phyloP scores from a whole-genome alignment of 805 yeast species.

The Nakazawaea holstii region DNA sequence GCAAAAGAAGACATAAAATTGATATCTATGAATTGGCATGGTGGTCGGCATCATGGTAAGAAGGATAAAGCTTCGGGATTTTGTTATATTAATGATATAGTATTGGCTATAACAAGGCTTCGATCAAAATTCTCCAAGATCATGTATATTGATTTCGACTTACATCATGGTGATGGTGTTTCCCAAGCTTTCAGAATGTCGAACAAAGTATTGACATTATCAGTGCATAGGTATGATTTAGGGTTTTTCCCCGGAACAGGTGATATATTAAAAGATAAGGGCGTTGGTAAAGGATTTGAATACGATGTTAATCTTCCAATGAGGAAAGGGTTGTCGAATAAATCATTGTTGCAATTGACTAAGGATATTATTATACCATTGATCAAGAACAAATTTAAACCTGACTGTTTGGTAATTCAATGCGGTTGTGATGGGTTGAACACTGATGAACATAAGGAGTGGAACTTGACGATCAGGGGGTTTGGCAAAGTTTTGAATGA shows the following conservation, averaged over 20 bases:
- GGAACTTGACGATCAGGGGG: constrained; percentile 62
- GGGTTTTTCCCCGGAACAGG: constrained; percentile 81
- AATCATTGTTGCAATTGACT: constrained; percentile 30
- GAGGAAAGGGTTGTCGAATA: constrained; percentile 50
- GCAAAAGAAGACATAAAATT: no score
- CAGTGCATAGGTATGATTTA: constrained; percentile 56
- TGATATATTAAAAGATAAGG: constrained; percentile 25
- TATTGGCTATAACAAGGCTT: constrained; percentile 46
- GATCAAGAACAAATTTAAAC: constrained; percentile 28
- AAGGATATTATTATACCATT: constrained; percentile 37
- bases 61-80: constrained; percentile 58
- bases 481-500: constrained; percentile 29
- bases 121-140: constrained; percentile 41
- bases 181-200: constrained; percentile 56
- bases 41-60: constrained; percentile 71
- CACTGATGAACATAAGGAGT: constrained; percentile 58
- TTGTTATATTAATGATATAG: constrained; percentile 70
- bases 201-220: constrained; percentile 51
- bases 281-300: constrained; percentile 31
- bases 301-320: constrained; percentile 50
- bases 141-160: constrained; percentile 63
- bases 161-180: constrained; percentile 83
- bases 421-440: constrained; percentile 73
- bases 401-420: constrained; percentile 56
- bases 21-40: constrained; percentile 66